Evolutionary conservation across 129 eudicot species (phyloP), one percentile per base, ranked within the genome.

Genomic region (Helianthus tuberosus): DNA sequence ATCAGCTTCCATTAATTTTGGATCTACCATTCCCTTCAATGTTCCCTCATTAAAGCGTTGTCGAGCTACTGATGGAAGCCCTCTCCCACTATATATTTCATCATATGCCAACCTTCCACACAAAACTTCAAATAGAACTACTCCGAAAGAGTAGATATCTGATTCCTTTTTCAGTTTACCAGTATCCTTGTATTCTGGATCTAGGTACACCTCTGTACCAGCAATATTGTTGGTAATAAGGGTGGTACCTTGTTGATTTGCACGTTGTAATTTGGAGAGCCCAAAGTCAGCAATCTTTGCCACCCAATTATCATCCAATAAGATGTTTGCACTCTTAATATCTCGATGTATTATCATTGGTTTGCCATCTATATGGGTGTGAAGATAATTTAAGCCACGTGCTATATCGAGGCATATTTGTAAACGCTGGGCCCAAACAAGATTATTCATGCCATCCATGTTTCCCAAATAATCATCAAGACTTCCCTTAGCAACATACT

Each of bases 341-440:
- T 66, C 57, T 0, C 71, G 39, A 1, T 66, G 57, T 16, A 66
- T 11, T 41, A 66, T 66, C 14, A 8, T 11, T 11, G 25, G 39
- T 46, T 43, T 46, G 5, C 5, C n/a, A n/a, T n/a, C n/a, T n/a
- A n/a, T n/a, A n/a, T n/a, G 25, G 11, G 1, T 44, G 41, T 66
- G 71, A 3, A 66, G 53, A 4, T 46, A 66, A 4, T 46, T 11
- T 5, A 66, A 17, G 5, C 71, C 71, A 43, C 46, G 71, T 66
- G 71, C 71, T 10, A 66, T 66, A 46, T 66, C 17, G 1, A 66
- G 55, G 12, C 71, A 66, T 46, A 66, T 66, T 3, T 66, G 53
- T 41, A 66, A 5, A 20, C 71, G 57, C 20, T 44, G 57, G 4
- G 10, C 71, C 57, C 71, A 66, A 1, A 15, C 47, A 66, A 66